Evolutionary conservation across 2,329 filamentous ascomycete genomes (phyloP).

Genomic region (Fusarium sp.): DNA sequence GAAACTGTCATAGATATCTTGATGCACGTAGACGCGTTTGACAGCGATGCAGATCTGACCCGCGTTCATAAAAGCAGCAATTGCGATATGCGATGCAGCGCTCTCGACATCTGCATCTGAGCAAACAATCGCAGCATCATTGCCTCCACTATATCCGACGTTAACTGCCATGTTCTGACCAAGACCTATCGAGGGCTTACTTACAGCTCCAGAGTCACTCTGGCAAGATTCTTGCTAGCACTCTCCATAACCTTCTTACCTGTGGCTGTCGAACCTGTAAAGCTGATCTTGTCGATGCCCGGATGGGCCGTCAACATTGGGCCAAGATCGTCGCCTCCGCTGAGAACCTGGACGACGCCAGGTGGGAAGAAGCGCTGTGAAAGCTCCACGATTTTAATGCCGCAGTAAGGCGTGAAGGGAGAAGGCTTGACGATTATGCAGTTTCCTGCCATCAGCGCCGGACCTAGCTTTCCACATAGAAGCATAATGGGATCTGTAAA

Average conservation of each 20-base stretch:
- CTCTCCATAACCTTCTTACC: slow-evolving; percentile 70
- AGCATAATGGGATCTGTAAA: slow-evolving; percentile 3
- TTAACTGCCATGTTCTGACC: neutral
- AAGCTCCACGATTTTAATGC: slow-evolving; percentile 69
- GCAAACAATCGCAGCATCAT: slow-evolving; percentile 67
- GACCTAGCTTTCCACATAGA: neutral
- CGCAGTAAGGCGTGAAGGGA: slow-evolving; percentile 66
- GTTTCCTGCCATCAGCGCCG: slow-evolving; percentile 62
- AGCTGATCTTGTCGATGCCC: slow-evolving; percentile 69
- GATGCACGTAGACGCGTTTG: slow-evolving; percentile 70
- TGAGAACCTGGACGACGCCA: slow-evolving; percentile 70
- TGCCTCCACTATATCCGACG: slow-evolving; percentile 54
- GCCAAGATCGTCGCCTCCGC: slow-evolving; percentile 69
- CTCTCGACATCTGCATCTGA: slow-evolving; percentile 63
- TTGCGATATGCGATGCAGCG: slow-evolving; percentile 46
- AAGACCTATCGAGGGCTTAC: neutral
- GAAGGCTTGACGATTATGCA: slow-evolving; percentile 66
- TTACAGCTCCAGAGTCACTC: slow-evolving; percentile 67
- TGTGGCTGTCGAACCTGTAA: slow-evolving; percentile 71
- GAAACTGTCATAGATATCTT: slow-evolving; percentile 61
- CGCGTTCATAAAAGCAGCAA: slow-evolving; percentile 65
- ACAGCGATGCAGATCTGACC: slow-evolving; percentile 49
- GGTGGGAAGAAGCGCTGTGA: slow-evolving; percentile 66
- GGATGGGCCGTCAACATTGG: slow-evolving; percentile 67
- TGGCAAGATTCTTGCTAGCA: slow-evolving; percentile 65